Percentiles rank a stretch among this genome's conserved stretches.
phyloP scores from a whole-genome alignment of 2,329 filamentous ascomycete species.

The Aspergillus tubingensis region DNA sequence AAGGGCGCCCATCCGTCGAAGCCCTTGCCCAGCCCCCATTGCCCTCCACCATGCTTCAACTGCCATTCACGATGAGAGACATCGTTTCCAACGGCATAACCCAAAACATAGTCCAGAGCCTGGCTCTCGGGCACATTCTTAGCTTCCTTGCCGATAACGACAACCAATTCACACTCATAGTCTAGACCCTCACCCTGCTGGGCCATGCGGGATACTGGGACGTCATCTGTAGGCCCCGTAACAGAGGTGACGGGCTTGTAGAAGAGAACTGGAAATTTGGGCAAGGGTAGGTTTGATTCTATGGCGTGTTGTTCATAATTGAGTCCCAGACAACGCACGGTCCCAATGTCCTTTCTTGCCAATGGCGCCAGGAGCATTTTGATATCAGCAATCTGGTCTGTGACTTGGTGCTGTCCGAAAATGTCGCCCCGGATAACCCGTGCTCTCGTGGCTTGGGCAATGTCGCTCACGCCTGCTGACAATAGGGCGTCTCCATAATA shows the following conservation, averaged over 20 bases:
- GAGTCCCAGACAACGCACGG: constrained; percentile 68
- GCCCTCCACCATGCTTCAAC: constrained; percentile 65
- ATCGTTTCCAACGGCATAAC: constrained; percentile 76
- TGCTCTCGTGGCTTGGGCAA: constrained; percentile 62
- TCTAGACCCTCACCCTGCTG: constrained; percentile 69
- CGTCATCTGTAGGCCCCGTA: constrained; percentile 63
- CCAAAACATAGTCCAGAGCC: constrained; percentile 72
- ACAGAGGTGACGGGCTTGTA: constrained; percentile 71
- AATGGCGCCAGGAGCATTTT: constrained; percentile 63
- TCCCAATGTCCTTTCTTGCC: constrained; percentile 62
- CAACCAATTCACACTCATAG: constrained; percentile 78
- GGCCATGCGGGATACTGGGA: constrained; percentile 66
- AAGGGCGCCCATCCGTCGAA: constrained; percentile 76
- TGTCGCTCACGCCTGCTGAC: constrained; percentile 60
- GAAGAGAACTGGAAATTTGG: constrained; percentile 72
- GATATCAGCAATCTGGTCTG: constrained; percentile 59
- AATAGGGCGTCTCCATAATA: constrained; percentile 77
- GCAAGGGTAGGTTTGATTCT: constrained; percentile 69
- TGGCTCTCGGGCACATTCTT: constrained; percentile 64
- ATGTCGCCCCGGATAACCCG: constrained; percentile 66
- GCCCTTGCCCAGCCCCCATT: constrained; percentile 72
- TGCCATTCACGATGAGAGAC: constrained; percentile 81
- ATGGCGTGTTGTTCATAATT: constrained; percentile 73
- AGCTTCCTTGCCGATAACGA: constrained; percentile 69
- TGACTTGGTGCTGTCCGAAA: constrained; percentile 65